These are phyloP conservation scores for Anthracocystis walkeri DNA, from an alignment of 1,284 basidiomycete genomes.

Conservation along the genomic window DNA sequence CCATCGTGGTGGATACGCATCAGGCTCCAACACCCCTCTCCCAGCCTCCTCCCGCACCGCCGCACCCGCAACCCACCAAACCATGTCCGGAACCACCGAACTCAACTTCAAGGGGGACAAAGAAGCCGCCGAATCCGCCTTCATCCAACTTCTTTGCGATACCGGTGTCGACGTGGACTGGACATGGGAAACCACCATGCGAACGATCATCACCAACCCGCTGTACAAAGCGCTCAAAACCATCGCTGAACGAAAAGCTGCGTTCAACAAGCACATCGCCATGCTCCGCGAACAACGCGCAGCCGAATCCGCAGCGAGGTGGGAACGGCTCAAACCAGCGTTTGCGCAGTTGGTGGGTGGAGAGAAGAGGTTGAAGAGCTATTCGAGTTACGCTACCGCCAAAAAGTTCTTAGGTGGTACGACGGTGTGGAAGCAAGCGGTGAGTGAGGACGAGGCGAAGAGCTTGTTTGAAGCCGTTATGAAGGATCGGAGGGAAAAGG, in stretches of 20 bases:
- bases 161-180: constrained; percentile 89
- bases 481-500: constrained; percentile 44
- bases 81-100: constrained; percentile 35
- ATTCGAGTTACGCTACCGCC: constrained; percentile 56
- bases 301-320: constrained; percentile 36
- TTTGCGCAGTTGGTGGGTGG: constrained; percentile 33
- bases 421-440: constrained; percentile 40
- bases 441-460: constrained; percentile 50
- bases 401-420: constrained; percentile 40
- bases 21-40: constrained; percentile 32
- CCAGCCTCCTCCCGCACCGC: constrained; percentile 3
- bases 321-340: constrained; percentile 52
- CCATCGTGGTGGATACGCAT: constrained; percentile 8
- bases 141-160: constrained; percentile 86
- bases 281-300: constrained; percentile 57
- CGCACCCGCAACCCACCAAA: constrained; percentile 4
- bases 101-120: constrained; percentile 76
- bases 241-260: constrained; percentile 91
- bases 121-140: constrained; percentile 93
- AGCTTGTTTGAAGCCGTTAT: constrained; percentile 48
- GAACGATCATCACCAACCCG: constrained; percentile 96
- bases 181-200: constrained; percentile 99
- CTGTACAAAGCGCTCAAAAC: constrained; percentile 94
- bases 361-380: constrained; percentile 52
- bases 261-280: constrained; percentile 73